phyloP scores from a whole-genome alignment of 441 rosid species.

The Macaranga tanarius region DNA sequence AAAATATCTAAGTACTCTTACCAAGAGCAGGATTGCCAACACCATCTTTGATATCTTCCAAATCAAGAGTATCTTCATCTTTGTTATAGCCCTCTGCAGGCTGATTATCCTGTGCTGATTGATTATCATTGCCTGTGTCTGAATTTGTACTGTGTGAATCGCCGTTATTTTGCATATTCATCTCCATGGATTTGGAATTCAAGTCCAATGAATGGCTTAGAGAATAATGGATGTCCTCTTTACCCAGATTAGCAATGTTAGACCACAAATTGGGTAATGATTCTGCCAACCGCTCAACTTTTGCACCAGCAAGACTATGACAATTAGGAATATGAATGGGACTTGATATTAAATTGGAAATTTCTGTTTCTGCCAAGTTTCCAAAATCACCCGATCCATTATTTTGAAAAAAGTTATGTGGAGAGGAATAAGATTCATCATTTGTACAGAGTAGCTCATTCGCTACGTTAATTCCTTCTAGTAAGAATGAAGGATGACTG shows the following conservation, averaged over 20 bases:
- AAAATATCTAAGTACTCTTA: constrained; percentile 36
- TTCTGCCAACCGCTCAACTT: constrained; percentile 44
- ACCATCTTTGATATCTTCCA: constrained; percentile 35
- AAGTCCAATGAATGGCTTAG: constrained; percentile 67
- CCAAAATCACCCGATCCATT: constrained; percentile 28
- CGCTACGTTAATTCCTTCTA: constrained; percentile 28
- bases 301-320: constrained; percentile 32
- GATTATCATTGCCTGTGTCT: constrained; percentile 30
- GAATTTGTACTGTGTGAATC: constrained; percentile 31
- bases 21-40: constrained; percentile 45
- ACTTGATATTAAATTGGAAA: constrained; percentile 35
- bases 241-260: constrained; percentile 31
- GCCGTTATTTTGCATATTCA: constrained; percentile 36
- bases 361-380: constrained; percentile 30
- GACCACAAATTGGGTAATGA: constrained; percentile 73
- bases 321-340: constrained; percentile 49
- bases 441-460: constrained; percentile 17
- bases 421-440: constrained; percentile 30
- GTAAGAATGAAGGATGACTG: constrained; percentile 16
- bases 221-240: constrained; percentile 34
- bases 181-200: constrained; percentile 35
- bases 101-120: constrained; percentile 6
- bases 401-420: constrained; percentile 23
- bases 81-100: constrained; percentile 24
- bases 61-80: constrained; percentile 29